Evolutionary conservation across 1,284 basidiomycete genomes (phyloP).

Genomic region (Tetrapyrgos nigripes): DNA sequence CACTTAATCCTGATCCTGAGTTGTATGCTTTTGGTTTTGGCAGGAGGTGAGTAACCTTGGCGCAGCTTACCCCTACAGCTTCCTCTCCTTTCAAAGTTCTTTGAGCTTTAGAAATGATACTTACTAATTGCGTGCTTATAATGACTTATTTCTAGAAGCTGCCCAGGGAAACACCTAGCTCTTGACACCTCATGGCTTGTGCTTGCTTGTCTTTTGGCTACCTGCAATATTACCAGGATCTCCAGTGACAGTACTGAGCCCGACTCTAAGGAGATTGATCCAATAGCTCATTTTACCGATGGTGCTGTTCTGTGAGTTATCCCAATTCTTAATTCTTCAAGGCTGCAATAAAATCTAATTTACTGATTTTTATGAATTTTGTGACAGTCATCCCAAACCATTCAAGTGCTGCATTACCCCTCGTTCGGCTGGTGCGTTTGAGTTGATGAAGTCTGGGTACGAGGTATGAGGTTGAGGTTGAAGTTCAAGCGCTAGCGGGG

Average conservation of each 20-base stretch:
- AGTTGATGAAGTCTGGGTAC: too few species aligned
- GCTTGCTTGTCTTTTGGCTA: slow-evolving; percentile 32
- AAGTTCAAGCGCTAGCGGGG: too few species aligned
- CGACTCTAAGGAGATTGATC: slow-evolving; percentile 17
- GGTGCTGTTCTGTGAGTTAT: slow-evolving; percentile 28
- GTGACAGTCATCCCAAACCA: too few species aligned
- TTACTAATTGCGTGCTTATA: too few species aligned
- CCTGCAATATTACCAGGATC: slow-evolving; percentile 27
- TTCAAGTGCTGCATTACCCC: too few species aligned
- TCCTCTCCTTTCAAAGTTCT: too few species aligned
- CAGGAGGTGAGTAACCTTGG: slow-evolving; percentile 20
- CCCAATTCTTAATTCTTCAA: too few species aligned
- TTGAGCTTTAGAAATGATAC: too few species aligned
- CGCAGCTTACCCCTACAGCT: background rate
- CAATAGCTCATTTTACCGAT: slow-evolving; percentile 19
- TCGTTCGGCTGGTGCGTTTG: too few species aligned
- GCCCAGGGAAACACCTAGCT: slow-evolving; percentile 38
- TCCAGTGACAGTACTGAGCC: slow-evolving; percentile 19
- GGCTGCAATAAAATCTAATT: too few species aligned
- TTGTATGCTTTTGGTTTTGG: slow-evolving; percentile 35
- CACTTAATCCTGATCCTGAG: slow-evolving; percentile 23
- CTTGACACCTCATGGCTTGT: slow-evolving; percentile 32
- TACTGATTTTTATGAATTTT: too few species aligned
- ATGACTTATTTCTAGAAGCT: slow-evolving; percentile 26
- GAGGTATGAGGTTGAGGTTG: too few species aligned